Evolutionary conservation across 2,329 filamentous ascomycete species (phyloP).

Genomic region (Fusarium marasasianum): DNA sequence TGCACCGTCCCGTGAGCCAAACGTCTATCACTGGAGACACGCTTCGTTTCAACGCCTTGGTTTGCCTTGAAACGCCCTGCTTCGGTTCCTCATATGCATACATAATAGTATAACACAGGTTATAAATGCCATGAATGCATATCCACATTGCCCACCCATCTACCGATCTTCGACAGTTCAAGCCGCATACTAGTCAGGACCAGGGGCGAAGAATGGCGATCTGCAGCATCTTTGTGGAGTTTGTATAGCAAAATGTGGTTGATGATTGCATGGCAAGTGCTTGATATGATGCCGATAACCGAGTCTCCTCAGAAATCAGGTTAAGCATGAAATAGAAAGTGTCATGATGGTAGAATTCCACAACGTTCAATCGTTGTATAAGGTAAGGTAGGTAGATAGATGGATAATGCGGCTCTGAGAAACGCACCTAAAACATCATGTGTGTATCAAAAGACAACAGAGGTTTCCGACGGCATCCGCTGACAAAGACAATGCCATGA

Average conservation of each 20-base stretch:
- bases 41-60: slow-evolving; percentile 21
- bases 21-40: slow-evolving; percentile 24
- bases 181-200: not conserved
- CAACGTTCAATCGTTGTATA: not conserved
- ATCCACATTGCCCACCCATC: not conserved
- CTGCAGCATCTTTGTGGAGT: slow-evolving; percentile 6
- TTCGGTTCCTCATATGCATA: not conserved
- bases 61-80: slow-evolving; percentile 1
- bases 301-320: not conserved
- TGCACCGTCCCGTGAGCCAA: slow-evolving; percentile 8
- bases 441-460: not conserved
- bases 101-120: not conserved
- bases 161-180: slow-evolving; percentile 14
- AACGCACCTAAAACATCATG: not conserved
- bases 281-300: slow-evolving; percentile 13
- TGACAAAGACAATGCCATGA: not conserved
- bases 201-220: slow-evolving; percentile 8
- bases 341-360: not conserved
- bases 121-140: not conserved
- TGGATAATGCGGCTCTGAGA: slow-evolving; percentile 4
- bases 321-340: not conserved
- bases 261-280: not conserved
- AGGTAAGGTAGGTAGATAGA: not conserved
- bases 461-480: not conserved
- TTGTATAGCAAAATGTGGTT: not conserved